phyloP scores from a whole-genome alignment of 805 yeast genomes.

The Nakazawaea ernobii region DNA sequence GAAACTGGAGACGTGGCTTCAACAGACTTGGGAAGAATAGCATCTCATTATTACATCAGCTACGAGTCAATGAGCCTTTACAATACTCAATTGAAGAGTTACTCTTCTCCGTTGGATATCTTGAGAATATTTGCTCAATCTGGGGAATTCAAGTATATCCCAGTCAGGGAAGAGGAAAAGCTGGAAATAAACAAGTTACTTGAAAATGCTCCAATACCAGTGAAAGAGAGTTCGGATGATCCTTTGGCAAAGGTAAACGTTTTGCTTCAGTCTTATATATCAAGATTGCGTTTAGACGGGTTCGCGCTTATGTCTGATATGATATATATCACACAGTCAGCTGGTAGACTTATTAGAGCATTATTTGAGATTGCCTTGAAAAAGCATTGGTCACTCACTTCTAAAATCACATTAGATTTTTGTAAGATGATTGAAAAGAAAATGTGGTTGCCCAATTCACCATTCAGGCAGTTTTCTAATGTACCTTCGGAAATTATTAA shows the following conservation, averaged over 20 bases:
- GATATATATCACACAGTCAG: conserved; percentile 89
- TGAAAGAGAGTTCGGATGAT: conserved; percentile 65
- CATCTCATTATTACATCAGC: conserved; percentile 81
- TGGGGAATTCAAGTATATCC: conserved; percentile 78
- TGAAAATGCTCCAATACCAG: conserved; percentile 80
- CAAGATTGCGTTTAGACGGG: conserved; percentile 71
- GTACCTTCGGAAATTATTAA: conserved; percentile 68
- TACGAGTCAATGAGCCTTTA: conserved; percentile 68
- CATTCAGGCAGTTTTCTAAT: conserved; percentile 75
- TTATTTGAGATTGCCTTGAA: conserved; percentile 69
- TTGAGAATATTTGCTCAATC: conserved; percentile 74
- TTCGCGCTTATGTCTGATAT: conserved; percentile 90
- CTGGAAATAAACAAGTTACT: conserved; percentile 62
- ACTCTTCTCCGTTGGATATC: conserved; percentile 65
- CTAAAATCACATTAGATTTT: conserved; percentile 52
- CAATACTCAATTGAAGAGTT: conserved; percentile 55
- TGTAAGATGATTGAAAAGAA: conserved; percentile 78
- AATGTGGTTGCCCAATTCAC: conserved; percentile 81
- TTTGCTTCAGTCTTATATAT: conserved; percentile 81
- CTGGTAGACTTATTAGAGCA: conserved; percentile 83
- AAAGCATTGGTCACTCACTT: conserved; percentile 65
- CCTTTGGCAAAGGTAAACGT: conserved; percentile 75
- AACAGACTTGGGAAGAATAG: conserved; percentile 74
- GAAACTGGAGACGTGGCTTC: conserved; percentile 41
- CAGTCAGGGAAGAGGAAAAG: conserved; percentile 83